phyloP scores from a whole-genome alignment of 164 flowering plant species.

The Paratinospora sagittata region DNA sequence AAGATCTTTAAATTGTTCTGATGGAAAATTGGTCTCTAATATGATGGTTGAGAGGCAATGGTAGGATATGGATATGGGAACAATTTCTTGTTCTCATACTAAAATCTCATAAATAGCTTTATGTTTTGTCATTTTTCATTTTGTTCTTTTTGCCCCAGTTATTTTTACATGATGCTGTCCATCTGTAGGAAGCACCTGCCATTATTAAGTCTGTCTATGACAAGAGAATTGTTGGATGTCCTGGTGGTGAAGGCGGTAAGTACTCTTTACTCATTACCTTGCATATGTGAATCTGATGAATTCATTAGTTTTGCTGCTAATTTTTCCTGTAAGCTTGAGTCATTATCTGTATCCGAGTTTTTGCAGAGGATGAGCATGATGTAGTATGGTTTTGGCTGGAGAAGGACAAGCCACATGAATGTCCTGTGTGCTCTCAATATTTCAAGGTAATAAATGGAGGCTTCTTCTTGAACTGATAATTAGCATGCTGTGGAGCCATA shows the following conservation, averaged over 20 bases:
- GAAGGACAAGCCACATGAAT: constrained; percentile 80
- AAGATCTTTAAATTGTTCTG: too few species aligned
- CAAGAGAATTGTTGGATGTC: constrained; percentile 72
- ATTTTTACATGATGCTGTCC: neutral
- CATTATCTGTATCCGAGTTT: neutral
- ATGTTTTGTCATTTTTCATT: too few species aligned
- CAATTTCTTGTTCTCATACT: neutral
- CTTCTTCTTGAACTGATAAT: neutral
- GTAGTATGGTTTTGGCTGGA: constrained; percentile 98
- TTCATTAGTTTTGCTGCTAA: neutral
- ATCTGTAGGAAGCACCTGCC: constrained; percentile 59
- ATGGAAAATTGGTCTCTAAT: too few species aligned
- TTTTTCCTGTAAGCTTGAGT: neutral
- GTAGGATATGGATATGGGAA: neutral
- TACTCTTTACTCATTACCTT: neutral
- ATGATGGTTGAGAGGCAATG: too few species aligned
- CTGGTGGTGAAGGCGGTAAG: constrained; percentile 72
- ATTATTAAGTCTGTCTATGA: constrained; percentile 48
- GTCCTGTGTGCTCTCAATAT: constrained; percentile 85
- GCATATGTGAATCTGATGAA: neutral
- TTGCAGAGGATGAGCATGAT: constrained; percentile 83
- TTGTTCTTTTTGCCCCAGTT: too few species aligned
- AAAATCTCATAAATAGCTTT: too few species aligned
- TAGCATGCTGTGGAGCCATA: too few species aligned
- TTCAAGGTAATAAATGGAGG: constrained; percentile 39